Evolutionary conservation across 2,329 filamentous ascomycete genomes (phyloP).

Genomic region (Talaromyces marneffei): DNA sequence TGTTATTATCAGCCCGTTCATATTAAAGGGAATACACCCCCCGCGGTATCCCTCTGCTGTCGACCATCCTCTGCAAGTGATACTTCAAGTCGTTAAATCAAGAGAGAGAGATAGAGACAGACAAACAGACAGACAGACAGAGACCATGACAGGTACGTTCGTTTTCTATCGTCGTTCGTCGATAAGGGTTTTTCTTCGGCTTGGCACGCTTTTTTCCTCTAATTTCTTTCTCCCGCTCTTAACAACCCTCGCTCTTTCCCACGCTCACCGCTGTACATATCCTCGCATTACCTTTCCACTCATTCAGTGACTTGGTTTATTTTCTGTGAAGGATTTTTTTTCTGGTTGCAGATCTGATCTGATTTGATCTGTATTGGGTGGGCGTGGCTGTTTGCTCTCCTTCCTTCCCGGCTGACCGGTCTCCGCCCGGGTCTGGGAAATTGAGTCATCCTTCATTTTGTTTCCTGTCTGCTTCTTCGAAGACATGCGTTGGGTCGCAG

Average conservation of each 20-base stretch:
- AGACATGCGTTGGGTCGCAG: background rate
- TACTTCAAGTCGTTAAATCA: background rate
- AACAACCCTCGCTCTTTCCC: background rate
- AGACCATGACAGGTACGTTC: background rate
- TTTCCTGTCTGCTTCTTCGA: background rate
- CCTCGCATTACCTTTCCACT: background rate
- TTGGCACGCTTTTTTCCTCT: background rate
- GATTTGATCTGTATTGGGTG: background rate
- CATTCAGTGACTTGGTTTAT: background rate
- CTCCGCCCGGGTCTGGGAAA: too few species aligned
- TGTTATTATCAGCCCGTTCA: background rate
- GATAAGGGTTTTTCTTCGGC: background rate
- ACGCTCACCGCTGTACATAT: background rate
- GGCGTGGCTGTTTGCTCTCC: background rate
- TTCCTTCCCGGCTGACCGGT: too few species aligned
- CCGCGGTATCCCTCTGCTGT: background rate
- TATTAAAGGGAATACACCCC: too few species aligned
- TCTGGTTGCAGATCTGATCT: background rate
- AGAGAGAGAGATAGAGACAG: too few species aligned
- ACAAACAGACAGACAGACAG: background rate
- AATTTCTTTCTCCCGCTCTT: background rate
- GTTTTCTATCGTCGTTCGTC: background rate
- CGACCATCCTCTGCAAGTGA: background rate
- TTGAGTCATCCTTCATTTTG: background rate
- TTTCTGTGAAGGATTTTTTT: background rate